Conservation (phyloP, 1,284 basidiomycete genomes). For the Malassezia slooffiae region DNA sequence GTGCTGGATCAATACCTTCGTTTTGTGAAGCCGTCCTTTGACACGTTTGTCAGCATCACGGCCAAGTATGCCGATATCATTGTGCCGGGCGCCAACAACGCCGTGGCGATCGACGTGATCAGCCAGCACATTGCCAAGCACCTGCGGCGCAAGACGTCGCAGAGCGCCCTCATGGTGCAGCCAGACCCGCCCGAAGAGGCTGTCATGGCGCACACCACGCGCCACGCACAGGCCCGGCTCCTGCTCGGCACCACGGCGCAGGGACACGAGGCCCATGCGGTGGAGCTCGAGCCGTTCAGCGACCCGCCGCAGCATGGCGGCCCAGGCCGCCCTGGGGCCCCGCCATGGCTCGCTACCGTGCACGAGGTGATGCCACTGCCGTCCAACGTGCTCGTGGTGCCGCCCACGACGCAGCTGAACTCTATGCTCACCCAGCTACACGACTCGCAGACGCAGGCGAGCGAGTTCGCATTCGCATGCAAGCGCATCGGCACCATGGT, state of each 20-base stretch:
- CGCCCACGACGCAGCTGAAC: slow-evolving; percentile 68
- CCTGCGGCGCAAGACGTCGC: slow-evolving; percentile 50
- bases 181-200: no score
- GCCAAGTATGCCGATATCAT: slow-evolving; percentile 64
- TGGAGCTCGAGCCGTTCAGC: slow-evolving; percentile 10
- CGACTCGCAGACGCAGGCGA: slow-evolving; percentile 55
- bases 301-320: background rate
- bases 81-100: slow-evolving; percentile 38
- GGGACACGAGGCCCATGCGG: slow-evolving; percentile 1
- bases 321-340: background rate
- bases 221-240: background rate
- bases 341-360: background rate
- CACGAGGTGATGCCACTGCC: slow-evolving; percentile 26
- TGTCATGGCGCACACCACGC: no score
- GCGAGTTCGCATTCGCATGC: slow-evolving; percentile 75
- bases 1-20: slow-evolving; percentile 86
- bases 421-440: slow-evolving; percentile 63
- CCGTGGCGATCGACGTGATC: slow-evolving; percentile 73
- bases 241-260: background rate
- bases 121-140: slow-evolving; percentile 78
- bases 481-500: slow-evolving; percentile 75
- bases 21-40: slow-evolving; percentile 74
- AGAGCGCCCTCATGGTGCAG: slow-evolving; percentile 50
- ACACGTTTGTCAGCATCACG: slow-evolving; percentile 80
- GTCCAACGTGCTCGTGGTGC: slow-evolving; percentile 59